These are phyloP conservation scores for Rhododendron williamsianum DNA, from an alignment of 148 eudicot species.

Conservation along the genomic window DNA sequence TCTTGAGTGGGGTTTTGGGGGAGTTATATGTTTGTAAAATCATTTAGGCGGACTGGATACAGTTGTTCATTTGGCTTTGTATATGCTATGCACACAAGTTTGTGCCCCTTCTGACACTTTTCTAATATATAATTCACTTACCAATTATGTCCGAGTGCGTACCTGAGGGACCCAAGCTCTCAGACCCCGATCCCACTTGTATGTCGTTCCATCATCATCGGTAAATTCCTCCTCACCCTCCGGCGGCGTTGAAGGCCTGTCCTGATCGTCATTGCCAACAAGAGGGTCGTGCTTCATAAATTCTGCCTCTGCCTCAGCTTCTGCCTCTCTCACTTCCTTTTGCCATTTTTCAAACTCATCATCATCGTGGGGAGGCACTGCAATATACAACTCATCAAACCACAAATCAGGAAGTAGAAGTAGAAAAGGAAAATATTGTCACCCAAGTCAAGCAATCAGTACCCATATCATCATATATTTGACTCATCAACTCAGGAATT, in stretches of 20 bases:
- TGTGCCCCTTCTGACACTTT: neutral
- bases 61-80: slow-evolving; percentile 1
- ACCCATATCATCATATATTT: slow-evolving; percentile 34
- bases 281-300: slow-evolving; percentile 24
- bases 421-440: slow-evolving; percentile 3
- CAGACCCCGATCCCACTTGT: slow-evolving; percentile 80
- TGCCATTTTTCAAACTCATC: slow-evolving; percentile 85
- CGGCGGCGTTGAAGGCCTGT: slow-evolving; percentile 84
- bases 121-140: neutral
- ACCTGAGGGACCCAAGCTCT: slow-evolving; percentile 99
- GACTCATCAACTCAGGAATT: slow-evolving; percentile 57
- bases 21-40: neutral
- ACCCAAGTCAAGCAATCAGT: slow-evolving; percentile 28
- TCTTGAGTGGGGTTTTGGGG: neutral
- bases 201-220: slow-evolving; percentile 93
- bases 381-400: slow-evolving; percentile 19
- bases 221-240: slow-evolving; percentile 92
- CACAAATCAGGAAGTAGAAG: slow-evolving; percentile 10
- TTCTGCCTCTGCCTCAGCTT: slow-evolving; percentile 53
- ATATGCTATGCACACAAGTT: neutral
- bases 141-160: slow-evolving; percentile 11
- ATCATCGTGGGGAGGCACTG: slow-evolving; percentile 50
- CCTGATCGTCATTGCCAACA: slow-evolving; percentile 33
- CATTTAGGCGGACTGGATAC: neutral
- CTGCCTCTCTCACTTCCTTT: slow-evolving; percentile 76